Evolutionary conservation across 768 basidiomycete genomes (phyloP).

Genomic region (Suillus subluteus): DNA sequence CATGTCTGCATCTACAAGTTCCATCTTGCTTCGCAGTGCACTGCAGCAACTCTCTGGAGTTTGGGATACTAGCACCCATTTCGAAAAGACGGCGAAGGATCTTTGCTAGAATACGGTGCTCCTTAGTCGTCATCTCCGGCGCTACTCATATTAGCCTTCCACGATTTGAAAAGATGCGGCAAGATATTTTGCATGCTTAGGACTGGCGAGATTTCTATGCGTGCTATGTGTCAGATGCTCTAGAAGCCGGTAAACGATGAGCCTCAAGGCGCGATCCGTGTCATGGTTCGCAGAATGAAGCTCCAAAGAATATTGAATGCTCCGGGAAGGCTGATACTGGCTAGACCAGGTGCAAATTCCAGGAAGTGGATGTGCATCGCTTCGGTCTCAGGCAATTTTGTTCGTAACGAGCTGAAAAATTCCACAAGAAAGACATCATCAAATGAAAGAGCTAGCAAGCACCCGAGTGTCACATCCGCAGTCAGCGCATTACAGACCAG

Average conservation of each 20-base stretch:
- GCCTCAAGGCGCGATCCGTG: conserved; percentile 47
- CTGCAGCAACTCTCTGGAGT: conserved; percentile 68
- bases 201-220: conserved; percentile 73
- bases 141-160: conserved; percentile 23
- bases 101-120: conserved; percentile 61
- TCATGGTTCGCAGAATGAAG: conserved; percentile 40
- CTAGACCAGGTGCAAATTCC: conserved; percentile 42
- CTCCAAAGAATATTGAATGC: conserved; percentile 66
- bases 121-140: conserved; percentile 40
- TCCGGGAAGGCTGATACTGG: conserved; percentile 58
- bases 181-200: conserved; percentile 64
- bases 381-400: conserved; percentile 43
- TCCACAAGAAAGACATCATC: conserved; percentile 62
- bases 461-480: conserved; percentile 61
- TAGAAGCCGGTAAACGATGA: conserved; percentile 59
- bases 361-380: conserved; percentile 45
- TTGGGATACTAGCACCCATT: conserved; percentile 68
- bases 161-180: conserved; percentile 45
- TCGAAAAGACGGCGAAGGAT: conserved; percentile 72
- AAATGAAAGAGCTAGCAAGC: conserved; percentile 68
- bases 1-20: conserved; percentile 61
- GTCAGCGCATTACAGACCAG: conserved; percentile 53
- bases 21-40: conserved; percentile 51
- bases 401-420: conserved; percentile 53
- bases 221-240: conserved; percentile 62